phyloP scores from a whole-genome alignment of 768 basidiomycete species.

The Xerocomus brunneocitrinus region DNA sequence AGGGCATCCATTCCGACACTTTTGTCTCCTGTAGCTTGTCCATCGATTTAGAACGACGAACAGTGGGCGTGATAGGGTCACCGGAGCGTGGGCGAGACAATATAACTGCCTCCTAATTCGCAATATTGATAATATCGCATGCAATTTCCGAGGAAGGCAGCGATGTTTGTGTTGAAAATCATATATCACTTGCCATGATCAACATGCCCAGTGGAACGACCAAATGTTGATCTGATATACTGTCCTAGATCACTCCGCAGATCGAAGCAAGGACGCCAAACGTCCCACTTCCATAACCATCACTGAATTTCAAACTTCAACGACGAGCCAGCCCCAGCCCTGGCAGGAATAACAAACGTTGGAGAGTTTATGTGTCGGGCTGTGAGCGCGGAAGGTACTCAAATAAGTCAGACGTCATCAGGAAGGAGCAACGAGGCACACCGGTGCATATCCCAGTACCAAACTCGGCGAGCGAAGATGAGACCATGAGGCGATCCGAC shows the following conservation, averaged over 20 bases:
- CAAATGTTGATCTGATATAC: constrained; percentile 16
- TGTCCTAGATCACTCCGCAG: constrained; percentile 23
- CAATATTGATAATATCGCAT: constrained; percentile 8
- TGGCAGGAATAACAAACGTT: not conserved
- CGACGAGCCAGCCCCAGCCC: not conserved
- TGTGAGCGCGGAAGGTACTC: not conserved
- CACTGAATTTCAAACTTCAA: constrained; percentile 21
- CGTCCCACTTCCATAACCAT: constrained; percentile 24
- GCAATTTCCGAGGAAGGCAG: constrained; percentile 25
- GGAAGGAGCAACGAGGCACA: not conserved
- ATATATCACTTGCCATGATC: constrained; percentile 3
- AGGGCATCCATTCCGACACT: not conserved
- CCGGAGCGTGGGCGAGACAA: not conserved
- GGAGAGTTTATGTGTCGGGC: not conserved
- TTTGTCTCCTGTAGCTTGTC: not conserved
- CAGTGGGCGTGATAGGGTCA: not conserved
- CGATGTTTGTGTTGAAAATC: constrained; percentile 3
- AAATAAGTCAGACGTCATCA: not conserved
- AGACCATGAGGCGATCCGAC: constrained; percentile 13
- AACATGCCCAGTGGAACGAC: too few relatives aligned
- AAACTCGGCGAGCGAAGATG: constrained; percentile 1
- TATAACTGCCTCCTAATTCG: constrained; percentile 1
- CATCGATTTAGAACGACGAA: not conserved
- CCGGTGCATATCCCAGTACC: not conserved
- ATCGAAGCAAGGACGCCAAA: constrained; percentile 17